phyloP scores from a whole-genome alignment of 805 yeast species.

The Cyberlindnera euphorbiae region DNA sequence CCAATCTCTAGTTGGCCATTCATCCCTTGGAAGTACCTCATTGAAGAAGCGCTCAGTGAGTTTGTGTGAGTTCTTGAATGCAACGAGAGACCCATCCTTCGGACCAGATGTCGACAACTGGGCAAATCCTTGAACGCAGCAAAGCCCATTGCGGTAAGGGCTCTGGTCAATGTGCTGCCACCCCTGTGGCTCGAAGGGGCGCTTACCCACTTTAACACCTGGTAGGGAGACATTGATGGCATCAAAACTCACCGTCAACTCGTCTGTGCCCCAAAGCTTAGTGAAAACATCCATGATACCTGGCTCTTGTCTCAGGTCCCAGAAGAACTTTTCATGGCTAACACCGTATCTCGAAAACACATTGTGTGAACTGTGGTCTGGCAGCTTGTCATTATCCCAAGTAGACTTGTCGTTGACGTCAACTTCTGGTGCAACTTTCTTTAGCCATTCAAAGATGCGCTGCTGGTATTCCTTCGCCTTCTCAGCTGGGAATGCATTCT shows the following conservation, averaged over 20 bases:
- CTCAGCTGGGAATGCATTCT: constrained; percentile 25
- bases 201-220: constrained; percentile 15
- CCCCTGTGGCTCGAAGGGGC: constrained; percentile 2
- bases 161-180: constrained; percentile 35
- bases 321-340: constrained; percentile 30
- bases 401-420: constrained; percentile 26
- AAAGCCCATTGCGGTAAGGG: constrained; percentile 27
- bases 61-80: constrained; percentile 25
- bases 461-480: constrained; percentile 23
- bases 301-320: constrained; percentile 30
- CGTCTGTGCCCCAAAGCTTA: constrained; percentile 30
- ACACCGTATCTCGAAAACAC: constrained; percentile 20
- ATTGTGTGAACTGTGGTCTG: constrained; percentile 20
- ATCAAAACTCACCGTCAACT: constrained; percentile 31
- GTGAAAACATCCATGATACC: constrained; percentile 27
- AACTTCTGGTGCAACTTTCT: constrained; percentile 17
- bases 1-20: constrained; percentile 25
- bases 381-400: constrained; percentile 28
- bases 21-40: constrained; percentile 11
- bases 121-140: constrained; percentile 33
- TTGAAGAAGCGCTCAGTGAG: constrained; percentile 25
- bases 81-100: constrained; percentile 31
- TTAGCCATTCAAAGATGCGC: constrained; percentile 24
- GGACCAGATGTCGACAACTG: constrained; percentile 24
- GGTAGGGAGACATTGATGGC: constrained; percentile 29